These are phyloP conservation scores for Microcyclosporella mali DNA, from an alignment of 2,329 filamentous ascomycete genomes.

Conservation along the genomic window DNA sequence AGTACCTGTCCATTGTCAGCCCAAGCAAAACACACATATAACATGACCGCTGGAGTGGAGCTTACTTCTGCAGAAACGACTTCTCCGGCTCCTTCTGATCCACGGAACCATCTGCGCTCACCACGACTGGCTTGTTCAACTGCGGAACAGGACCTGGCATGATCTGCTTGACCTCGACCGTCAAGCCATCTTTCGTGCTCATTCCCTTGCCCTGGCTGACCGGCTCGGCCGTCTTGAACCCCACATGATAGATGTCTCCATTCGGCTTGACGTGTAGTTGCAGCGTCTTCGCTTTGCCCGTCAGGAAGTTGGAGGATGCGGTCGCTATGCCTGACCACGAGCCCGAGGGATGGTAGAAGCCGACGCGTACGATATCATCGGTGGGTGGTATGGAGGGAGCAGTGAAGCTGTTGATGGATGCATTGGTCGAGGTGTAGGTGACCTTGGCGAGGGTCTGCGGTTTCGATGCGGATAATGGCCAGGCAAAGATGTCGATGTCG, in stretches of 20 bases:
- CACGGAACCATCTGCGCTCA: slow-evolving; percentile 52
- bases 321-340: slow-evolving; percentile 43
- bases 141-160: slow-evolving; percentile 36
- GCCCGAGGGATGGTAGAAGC: slow-evolving; percentile 35
- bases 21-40: not conserved
- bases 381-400: slow-evolving; percentile 26
- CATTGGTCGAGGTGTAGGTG: slow-evolving; percentile 37
- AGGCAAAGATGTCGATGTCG: slow-evolving; percentile 32
- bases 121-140: slow-evolving; percentile 49
- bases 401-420: slow-evolving; percentile 36
- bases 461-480: slow-evolving; percentile 31
- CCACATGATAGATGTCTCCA: slow-evolving; percentile 41
- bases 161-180: slow-evolving; percentile 38
- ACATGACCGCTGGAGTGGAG: slow-evolving; percentile 5
- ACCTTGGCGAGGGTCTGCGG: slow-evolving; percentile 40
- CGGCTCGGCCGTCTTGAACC: slow-evolving; percentile 32
- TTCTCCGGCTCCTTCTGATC: slow-evolving; percentile 43
- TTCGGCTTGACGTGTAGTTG: slow-evolving; percentile 39
- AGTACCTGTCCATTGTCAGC: slow-evolving; percentile 38
- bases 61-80: slow-evolving; percentile 47
- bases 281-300: slow-evolving; percentile 39
- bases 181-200: slow-evolving; percentile 33
- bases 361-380: slow-evolving; percentile 40
- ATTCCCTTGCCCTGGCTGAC: slow-evolving; percentile 11
- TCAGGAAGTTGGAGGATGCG: slow-evolving; percentile 38